A percentile compares a stretch with the other conserved stretches of the same genome.
Evolutionary conservation across 1,284 basidiomycete genomes (phyloP).

Genomic region (Cryptococcus sp.): DNA sequence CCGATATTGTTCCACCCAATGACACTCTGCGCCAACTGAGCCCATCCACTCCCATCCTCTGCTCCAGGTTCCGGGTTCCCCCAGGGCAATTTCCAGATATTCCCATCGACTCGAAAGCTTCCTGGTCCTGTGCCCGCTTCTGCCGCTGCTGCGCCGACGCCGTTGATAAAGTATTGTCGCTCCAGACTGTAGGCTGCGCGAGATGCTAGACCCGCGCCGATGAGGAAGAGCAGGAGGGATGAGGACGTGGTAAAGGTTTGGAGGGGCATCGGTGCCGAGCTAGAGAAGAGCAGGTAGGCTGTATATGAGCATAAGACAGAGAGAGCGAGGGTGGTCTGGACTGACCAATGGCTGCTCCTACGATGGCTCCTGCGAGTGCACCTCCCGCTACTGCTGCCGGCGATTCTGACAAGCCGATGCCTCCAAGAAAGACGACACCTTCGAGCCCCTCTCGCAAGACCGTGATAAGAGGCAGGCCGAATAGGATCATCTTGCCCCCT

Average conservation of each 20-base stretch:
- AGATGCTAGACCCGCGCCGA: conserved; percentile 80
- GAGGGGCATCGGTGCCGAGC: conserved; percentile 47
- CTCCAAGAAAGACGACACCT: conserved; percentile 82
- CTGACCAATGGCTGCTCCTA: conserved; percentile 53
- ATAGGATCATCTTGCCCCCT: conserved; percentile 54
- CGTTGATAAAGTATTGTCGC: conserved; percentile 57
- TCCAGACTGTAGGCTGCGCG: conserved; percentile 65
- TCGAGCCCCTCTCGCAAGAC: conserved; percentile 87
- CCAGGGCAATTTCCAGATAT: conserved; percentile 78
- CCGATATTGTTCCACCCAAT: conserved; percentile 38
- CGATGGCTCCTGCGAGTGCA: conserved; percentile 67
- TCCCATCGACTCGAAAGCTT: conserved; percentile 66
- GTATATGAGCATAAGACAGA: neutral
- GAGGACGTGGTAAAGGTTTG: conserved; percentile 72
- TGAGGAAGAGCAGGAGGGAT: conserved; percentile 77
- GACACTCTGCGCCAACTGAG: conserved; percentile 16
- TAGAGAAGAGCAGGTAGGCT: conserved; percentile 32
- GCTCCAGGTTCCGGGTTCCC: conserved; percentile 61
- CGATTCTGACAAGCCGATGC: conserved; percentile 49
- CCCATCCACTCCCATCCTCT: conserved; percentile 37
- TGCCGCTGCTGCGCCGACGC: conserved; percentile 64
- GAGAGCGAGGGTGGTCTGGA: neutral
- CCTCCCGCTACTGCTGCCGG: conserved; percentile 16
- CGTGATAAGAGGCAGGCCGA: conserved; percentile 76
- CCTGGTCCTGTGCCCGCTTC: conserved; percentile 77